These are phyloP conservation scores for Kodamaea leandrae DNA, from an alignment of 805 yeast species.

Conservation along the genomic window DNA sequence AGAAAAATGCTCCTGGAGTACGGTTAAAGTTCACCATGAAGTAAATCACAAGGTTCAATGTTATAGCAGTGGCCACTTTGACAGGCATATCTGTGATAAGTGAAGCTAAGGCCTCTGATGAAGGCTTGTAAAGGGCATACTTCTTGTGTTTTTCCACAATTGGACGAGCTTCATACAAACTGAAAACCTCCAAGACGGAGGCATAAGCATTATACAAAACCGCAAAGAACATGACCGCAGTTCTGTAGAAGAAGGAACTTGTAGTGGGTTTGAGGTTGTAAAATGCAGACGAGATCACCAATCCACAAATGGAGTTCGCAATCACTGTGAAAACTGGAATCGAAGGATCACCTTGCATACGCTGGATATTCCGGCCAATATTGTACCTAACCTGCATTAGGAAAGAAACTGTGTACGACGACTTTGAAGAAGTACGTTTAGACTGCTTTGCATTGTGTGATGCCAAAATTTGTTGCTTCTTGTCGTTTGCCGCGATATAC, in stretches of 20 bases:
- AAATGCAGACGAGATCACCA: slow-evolving; percentile 60
- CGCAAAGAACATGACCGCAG: slow-evolving; percentile 62
- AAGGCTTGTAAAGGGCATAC: slow-evolving; percentile 70
- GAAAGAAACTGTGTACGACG: slow-evolving; percentile 37
- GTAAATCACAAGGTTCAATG: slow-evolving; percentile 32
- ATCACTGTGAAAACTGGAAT: slow-evolving; percentile 50
- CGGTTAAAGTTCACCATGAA: slow-evolving; percentile 28
- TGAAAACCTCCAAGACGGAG: slow-evolving; percentile 57
- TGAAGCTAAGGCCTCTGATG: slow-evolving; percentile 68
- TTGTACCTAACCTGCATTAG: slow-evolving; percentile 41
- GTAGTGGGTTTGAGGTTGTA: slow-evolving; percentile 51
- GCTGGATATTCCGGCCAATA: slow-evolving; percentile 51
- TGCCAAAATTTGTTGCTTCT: slow-evolving; percentile 16
- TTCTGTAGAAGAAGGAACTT: slow-evolving; percentile 57
- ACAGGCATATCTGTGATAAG: slow-evolving; percentile 62
- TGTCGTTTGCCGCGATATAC: slow-evolving; percentile 27
- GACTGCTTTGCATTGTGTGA: slow-evolving; percentile 37
- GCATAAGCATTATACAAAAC: slow-evolving; percentile 60
- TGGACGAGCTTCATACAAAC: slow-evolving; percentile 58
- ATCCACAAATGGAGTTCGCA: slow-evolving; percentile 55
- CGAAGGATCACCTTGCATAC: slow-evolving; percentile 55
- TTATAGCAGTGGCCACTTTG: slow-evolving; percentile 39
- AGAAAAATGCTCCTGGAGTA: slow-evolving; percentile 23
- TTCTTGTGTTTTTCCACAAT: slow-evolving; percentile 69
- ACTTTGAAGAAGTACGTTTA: slow-evolving; percentile 32